Evolutionary conservation across 73 alveolate species (phyloP), one percentile per base, ranked within the genome.

Genomic region (Effrenium voratum): DNA sequence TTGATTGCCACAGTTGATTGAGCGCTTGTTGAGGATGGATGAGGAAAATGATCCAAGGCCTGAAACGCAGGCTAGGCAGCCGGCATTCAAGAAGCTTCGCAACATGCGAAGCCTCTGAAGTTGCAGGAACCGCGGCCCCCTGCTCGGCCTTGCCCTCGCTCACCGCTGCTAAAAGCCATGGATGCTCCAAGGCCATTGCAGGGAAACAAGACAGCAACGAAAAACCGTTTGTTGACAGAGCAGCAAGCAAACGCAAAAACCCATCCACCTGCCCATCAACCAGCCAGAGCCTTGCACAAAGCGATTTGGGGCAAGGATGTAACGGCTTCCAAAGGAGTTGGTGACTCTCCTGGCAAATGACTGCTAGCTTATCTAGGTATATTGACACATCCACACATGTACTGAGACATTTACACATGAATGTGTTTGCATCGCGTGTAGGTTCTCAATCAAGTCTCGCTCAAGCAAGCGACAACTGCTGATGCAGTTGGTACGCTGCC

Each of bases 401-500:
- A n/a, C n/a, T 60, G 34, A 8, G 1, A 30, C 34, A 10, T 63
- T 34, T 16, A 28, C 3, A 10, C 34, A 63, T 28, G n/a, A 24
- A 63, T 8, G 77, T 40, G 77, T 19, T 63, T 34, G 34, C 22
- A 13, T 5, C 55, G 3, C 5, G 87, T 46, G 44, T 19, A 12
- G 43, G 87, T 57, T n/a, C n/a, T 32, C 59, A 41, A 32, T 77
- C 87, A 77, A 70, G 60, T 59, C 94, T 57, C 94, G 60, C n/a
- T 86, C 83, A 28, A 86, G 94, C 94, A 86, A 86, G 44, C 19
- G 94, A 41, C 38, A 59, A 82, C 83, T 86, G 57, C 82, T 86
- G n/a, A 86, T 86, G 94, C 94, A 86, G 94, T 44, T 86, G 4
- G 94, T 36, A 19, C 82, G 55, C 36, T 41, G 93, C 30, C n/a